Percentiles rank a stretch among this genome's conserved stretches.
Conservation (phyloP, 2,329 filamentous ascomycete genomes). For the Ceratocystis diversiconidia region DNA sequence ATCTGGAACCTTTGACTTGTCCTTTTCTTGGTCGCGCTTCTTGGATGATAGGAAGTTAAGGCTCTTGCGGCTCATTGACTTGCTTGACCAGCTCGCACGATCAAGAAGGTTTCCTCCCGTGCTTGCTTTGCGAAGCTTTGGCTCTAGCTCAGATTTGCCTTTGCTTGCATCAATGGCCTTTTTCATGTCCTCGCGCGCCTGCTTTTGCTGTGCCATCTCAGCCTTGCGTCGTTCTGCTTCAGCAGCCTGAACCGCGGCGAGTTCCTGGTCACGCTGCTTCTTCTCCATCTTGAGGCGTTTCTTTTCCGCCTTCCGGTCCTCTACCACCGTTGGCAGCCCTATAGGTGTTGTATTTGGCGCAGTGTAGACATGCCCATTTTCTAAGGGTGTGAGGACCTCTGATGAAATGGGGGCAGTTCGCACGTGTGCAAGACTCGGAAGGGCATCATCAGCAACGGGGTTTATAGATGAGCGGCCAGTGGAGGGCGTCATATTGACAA, state of each 20-base stretch:
- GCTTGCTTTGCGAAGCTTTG: constrained; percentile 22
- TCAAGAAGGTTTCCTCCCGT: constrained; percentile 37
- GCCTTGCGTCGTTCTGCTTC: constrained; percentile 47
- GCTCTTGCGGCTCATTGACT: constrained; percentile 65
- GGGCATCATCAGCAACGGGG: constrained; percentile 28
- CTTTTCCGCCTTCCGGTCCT: constrained; percentile 34
- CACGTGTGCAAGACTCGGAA: constrained; percentile 50
- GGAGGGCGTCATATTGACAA: constrained; percentile 25
- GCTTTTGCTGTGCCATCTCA: constrained; percentile 31
- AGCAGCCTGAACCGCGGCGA: constrained; percentile 38
- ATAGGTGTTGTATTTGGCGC: not conserved
- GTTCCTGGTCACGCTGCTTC: constrained; percentile 35
- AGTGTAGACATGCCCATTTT: constrained; percentile 2
- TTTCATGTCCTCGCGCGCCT: constrained; percentile 46
- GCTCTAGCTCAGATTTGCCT: constrained; percentile 31
- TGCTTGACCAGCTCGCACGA: constrained; percentile 56
- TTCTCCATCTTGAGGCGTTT: constrained; percentile 22
- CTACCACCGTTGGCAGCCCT: constrained; percentile 8
- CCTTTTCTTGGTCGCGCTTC: constrained; percentile 27
- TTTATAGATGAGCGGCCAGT: constrained; percentile 11
- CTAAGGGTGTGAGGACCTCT: not conserved
- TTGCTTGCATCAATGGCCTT: constrained; percentile 53
- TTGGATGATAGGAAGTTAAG: constrained; percentile 48
- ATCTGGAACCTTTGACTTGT: not conserved
- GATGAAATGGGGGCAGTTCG: constrained; percentile 41